Evolutionary conservation across 2,329 filamentous ascomycete species (phyloP).

Genomic region (Alternaria ventricosa): DNA sequence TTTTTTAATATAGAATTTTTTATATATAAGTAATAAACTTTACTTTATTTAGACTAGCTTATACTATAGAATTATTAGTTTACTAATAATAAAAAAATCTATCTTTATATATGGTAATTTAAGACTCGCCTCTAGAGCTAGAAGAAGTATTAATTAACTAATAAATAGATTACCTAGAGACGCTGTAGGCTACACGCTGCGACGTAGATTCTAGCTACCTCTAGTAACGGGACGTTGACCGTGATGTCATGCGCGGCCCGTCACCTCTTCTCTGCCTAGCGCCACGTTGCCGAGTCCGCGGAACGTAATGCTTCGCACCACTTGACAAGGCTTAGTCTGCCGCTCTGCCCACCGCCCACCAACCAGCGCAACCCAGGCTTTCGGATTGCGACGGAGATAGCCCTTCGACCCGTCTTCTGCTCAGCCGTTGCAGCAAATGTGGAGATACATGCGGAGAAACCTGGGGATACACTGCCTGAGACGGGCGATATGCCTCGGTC

Average conservation of each 20-base stretch:
- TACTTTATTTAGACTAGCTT: too few relatives aligned
- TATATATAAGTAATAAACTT: too few relatives aligned
- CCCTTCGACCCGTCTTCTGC: background rate
- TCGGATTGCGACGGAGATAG: background rate
- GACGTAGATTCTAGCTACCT: accelerated
- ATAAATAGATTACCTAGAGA: too few relatives aligned
- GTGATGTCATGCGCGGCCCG: background rate
- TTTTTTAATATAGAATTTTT: too few relatives aligned
- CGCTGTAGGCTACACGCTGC: too few relatives aligned
- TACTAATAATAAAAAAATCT: too few relatives aligned
- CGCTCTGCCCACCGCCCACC: background rate
- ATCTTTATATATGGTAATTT: too few relatives aligned
- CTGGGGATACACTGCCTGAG: background rate
- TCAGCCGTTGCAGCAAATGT: background rate
- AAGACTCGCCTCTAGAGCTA: too few relatives aligned
- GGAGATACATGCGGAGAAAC: slow-evolving; percentile 1
- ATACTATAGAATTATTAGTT: too few relatives aligned
- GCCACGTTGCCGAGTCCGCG: background rate
- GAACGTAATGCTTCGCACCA: background rate
- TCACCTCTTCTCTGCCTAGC: background rate
- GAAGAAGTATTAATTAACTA: too few relatives aligned
- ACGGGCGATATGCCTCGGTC: slow-evolving; percentile 8
- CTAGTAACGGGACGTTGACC: background rate
- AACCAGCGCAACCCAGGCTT: background rate
- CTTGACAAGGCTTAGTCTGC: slow-evolving; percentile 2